Conservation (phyloP, 2,329 filamentous ascomycete genomes). For the Claviceps arundinis region DNA sequence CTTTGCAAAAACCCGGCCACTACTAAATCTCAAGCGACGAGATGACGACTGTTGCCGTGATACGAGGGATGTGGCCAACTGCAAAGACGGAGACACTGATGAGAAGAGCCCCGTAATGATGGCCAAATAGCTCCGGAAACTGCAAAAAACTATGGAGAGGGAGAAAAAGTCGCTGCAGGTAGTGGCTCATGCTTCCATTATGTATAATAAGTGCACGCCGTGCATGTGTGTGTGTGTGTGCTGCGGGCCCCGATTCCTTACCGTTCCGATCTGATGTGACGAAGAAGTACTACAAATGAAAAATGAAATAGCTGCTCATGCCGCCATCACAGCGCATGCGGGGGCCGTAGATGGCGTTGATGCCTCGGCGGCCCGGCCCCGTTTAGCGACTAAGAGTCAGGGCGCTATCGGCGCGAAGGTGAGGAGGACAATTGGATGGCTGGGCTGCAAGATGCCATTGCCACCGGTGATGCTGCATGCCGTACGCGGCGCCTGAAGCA, state of each 20-base stretch:
- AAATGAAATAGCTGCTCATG: neutral
- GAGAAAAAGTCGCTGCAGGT: conserved; percentile 14
- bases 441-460: conserved; percentile 8
- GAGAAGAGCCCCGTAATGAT: conserved; percentile 19
- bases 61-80: conserved; percentile 7
- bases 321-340: neutral
- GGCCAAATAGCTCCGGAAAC: conserved; percentile 21
- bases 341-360: neutral
- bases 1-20: neutral
- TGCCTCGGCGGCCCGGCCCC: neutral
- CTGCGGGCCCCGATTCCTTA: too few species aligned
- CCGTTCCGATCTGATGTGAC: neutral
- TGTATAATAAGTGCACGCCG: conserved; percentile 21
- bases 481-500: neutral
- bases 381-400: neutral
- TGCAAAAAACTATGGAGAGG: conserved; percentile 22
- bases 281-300: neutral
- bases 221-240: too few species aligned
- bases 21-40: neutral
- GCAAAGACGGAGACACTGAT: conserved; percentile 1
- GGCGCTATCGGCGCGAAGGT: conserved; percentile 7
- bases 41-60: conserved; percentile 11
- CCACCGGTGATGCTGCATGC: conserved; percentile 6
- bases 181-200: conserved; percentile 34
- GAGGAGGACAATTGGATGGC: conserved; percentile 8